Base-by-base conservation (phyloP, 1,139 yeast species). In the Kazachstania sp. region DNA sequence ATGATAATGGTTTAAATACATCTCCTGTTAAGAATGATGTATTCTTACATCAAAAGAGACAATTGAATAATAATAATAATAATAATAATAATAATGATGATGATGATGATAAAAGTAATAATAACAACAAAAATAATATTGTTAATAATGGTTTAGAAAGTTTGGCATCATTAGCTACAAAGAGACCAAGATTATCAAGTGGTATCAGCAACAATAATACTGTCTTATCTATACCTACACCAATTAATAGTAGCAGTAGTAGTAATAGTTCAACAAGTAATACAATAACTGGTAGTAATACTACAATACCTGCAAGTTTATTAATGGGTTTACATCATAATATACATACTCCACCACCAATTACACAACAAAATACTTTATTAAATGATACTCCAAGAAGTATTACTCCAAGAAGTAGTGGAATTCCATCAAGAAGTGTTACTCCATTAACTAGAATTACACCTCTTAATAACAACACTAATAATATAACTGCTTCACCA, bases 321-420 rank as follows among this genome's bases (percentile, higher is more conserved):
- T 16, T n/a, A 20, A 18, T 31, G n/a, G 30, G 39, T 19, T 20
- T 12, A 32, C 36, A 32, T 32, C 36, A 45, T 20, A 44, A 48
- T 5, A 41, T 47, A 26, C 19, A 44, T 35, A 43, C 51, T 9
- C 49, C 54, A 4, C 53, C 53, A 18, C 52, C 54, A 35, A 53
- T 15, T 32, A 53, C 3, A 45, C 53, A 12, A 45, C 47, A 9
- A 15, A 32, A n/a, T 32, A n/a, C 36, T 15, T 18, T 9, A 32
- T 5, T 8, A 6, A 32, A n/a, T 37, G 30, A 23, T 37, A 37
- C 30, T 13, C 30, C 39, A 23, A 23, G 39, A 20, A 37, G 39
- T 23, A 20, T 37, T 16, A 37, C 30, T 13, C 39, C 39, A 37
- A 12, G 8, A 36, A 36, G 38, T 23, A 23, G 28, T 3, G 38